Conservation (phyloP, 1,139 yeast species). For the Blastobotrys ciferrii region DNA sequence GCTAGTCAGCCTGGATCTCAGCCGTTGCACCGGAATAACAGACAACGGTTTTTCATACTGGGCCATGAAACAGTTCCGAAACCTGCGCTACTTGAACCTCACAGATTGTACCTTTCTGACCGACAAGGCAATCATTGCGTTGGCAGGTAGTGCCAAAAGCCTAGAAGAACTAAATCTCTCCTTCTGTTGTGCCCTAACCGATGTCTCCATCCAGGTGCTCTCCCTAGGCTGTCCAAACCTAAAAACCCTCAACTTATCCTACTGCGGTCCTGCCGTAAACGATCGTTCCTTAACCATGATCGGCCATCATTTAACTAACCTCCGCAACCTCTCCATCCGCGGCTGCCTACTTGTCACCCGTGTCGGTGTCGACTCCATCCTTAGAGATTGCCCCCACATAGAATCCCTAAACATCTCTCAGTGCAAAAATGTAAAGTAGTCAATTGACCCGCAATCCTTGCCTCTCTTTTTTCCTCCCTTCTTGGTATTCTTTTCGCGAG, state of each 20-base stretch:
- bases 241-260: constrained; percentile 56
- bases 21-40: constrained; percentile 75
- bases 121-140: constrained; percentile 59
- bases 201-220: constrained; percentile 62
- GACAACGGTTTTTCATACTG: constrained; percentile 70
- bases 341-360: constrained; percentile 76
- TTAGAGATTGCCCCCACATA: constrained; percentile 55
- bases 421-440: constrained; percentile 50
- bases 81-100: constrained; percentile 51
- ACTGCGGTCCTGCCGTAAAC: constrained; percentile 78
- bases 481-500: too few relatives aligned
- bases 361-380: constrained; percentile 66
- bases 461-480: too few relatives aligned
- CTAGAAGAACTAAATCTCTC: constrained; percentile 58
- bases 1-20: constrained; percentile 56
- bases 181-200: constrained; percentile 74
- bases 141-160: constrained; percentile 60
- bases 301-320: constrained; percentile 51
- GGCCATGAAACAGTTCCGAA: constrained; percentile 54
- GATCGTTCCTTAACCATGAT: constrained; percentile 64
- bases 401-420: constrained; percentile 60
- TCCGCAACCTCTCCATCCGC: constrained; percentile 52
- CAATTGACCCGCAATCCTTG: too few relatives aligned
- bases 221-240: constrained; percentile 62
- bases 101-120: constrained; percentile 74